Evolutionary conservation across 169 alveolate genomes (phyloP).

Genomic region (Plasmodium cynomolgi): DNA sequence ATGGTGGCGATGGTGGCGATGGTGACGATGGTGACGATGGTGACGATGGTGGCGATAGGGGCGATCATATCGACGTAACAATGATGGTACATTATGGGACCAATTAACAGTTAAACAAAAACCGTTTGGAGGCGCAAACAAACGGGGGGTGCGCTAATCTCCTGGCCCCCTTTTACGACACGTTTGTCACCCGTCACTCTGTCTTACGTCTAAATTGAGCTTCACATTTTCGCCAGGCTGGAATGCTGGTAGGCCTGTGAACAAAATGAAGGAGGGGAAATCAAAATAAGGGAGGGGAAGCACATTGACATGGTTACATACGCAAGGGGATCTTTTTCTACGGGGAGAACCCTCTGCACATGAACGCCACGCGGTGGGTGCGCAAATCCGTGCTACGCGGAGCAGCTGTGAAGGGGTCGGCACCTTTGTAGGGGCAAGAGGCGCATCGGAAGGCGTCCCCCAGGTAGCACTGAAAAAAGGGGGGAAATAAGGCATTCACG

Average conservation of each 20-base stretch:
- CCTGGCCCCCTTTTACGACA: neutral
- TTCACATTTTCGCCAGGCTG: conserved; percentile 74
- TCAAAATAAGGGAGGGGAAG: neutral
- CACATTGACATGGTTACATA: neutral
- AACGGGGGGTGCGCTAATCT: neutral
- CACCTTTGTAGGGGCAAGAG: conserved; percentile 74
- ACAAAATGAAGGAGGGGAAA: conserved; percentile 9
- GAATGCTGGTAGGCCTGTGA: conserved; percentile 63
- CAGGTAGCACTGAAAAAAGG: conserved; percentile 26
- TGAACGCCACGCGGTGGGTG: neutral
- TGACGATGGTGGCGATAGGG: no score
- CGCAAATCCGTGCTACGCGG: neutral
- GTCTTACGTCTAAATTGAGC: conserved; percentile 65
- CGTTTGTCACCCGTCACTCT: neutral
- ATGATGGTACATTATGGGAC: neutral
- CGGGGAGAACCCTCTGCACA: neutral
- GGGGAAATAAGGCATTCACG: neutral
- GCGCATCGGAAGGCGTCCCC: conserved; percentile 75
- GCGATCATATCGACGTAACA: neutral
- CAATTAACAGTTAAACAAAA: neutral
- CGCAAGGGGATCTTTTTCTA: neutral
- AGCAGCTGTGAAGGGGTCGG: neutral
- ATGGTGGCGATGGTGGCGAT: no score
- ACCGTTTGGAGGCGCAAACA: neutral
- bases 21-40: no score